Evolutionary conservation across 768 basidiomycete species (phyloP), one percentile per base, ranked within the genome.

Genomic region (Crassisporium funariophilum): DNA sequence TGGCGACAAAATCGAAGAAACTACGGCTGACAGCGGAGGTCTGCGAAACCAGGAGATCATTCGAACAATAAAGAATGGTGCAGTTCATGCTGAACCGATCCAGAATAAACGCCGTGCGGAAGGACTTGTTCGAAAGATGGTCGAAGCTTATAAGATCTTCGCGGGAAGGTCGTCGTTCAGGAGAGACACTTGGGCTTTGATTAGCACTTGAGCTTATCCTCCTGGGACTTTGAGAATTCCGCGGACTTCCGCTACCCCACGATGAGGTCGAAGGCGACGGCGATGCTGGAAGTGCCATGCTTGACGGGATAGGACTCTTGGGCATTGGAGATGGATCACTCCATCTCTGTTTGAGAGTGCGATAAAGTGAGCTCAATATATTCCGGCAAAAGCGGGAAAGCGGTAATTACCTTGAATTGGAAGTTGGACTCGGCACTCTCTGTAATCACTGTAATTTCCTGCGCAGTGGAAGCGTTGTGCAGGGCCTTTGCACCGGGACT

Each of bases 401-500:
- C 20, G 24, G 25, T 17, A 39, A 74, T 56, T 56, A 82, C 81
- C 50, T 76, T 69, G 59, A 78, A 77, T 54, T 82, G 73, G 47
- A 81, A 77, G 53, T 77, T 75, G 19, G 69, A 63, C n/a, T n/a
- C n/a, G 5, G 77, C 75, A 20, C 64, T 68, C 25, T 86, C 85
- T 1, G 86, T 81, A 42, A 90, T 77, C 22, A 91, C 81, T 15
- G 81, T 81, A 51, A 91, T 81, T 67, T 91, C 88, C 65, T 89
- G 87, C 0, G 88, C 89, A 0, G 88, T 91, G 11, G 88, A 88
- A 12, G 85, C 86, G 57, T 84, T 89, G 58, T 90, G 86, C 56
- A 90, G 73, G 0, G 86, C 83, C 60, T 88, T 88, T 17, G 81
- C 79, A 6, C 84, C 83, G 7, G 86, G 83, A 35, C 78, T 77